phyloP scores from a whole-genome alignment of 371 early-diverging fungal genomes.

The Coemansia sp. region DNA sequence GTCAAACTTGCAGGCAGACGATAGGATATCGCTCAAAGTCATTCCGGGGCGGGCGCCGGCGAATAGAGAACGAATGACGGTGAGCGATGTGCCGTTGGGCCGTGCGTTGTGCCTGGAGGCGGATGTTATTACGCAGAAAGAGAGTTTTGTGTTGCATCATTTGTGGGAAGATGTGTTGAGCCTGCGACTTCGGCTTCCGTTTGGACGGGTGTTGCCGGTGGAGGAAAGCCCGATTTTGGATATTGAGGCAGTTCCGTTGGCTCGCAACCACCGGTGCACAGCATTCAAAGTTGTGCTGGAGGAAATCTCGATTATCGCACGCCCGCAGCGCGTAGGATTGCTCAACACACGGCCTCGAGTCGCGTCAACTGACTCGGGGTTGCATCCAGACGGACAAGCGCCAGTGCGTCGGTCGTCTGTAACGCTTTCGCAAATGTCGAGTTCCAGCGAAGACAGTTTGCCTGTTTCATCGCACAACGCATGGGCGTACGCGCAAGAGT shows the following conservation, averaged over 20 bases:
- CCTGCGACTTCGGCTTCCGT: conserved; percentile 25
- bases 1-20: conserved; percentile 36
- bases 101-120: conserved; percentile 20
- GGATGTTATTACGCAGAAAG: conserved; percentile 24
- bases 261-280: conserved; percentile 16
- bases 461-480: conserved; percentile 22
- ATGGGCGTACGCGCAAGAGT: conserved; percentile 28
- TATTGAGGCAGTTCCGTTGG: conserved; percentile 33
- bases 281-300: conserved; percentile 21
- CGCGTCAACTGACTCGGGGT: not conserved
- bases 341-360: not conserved
- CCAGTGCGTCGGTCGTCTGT: conserved; percentile 6
- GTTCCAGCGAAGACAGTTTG: conserved; percentile 30
- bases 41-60: not conserved
- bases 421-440: conserved; percentile 10
- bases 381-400: not conserved
- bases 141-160: conserved; percentile 28
- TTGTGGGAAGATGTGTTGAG: conserved; percentile 28
- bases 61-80: not conserved
- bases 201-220: conserved; percentile 25
- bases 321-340: conserved; percentile 15
- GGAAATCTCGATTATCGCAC: conserved; percentile 40
- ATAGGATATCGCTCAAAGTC: conserved; percentile 32
- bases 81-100: conserved; percentile 25
- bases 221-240: conserved; percentile 21